phyloP scores from a whole-genome alignment of 768 basidiomycete species.

The Lactifluus volemus region DNA sequence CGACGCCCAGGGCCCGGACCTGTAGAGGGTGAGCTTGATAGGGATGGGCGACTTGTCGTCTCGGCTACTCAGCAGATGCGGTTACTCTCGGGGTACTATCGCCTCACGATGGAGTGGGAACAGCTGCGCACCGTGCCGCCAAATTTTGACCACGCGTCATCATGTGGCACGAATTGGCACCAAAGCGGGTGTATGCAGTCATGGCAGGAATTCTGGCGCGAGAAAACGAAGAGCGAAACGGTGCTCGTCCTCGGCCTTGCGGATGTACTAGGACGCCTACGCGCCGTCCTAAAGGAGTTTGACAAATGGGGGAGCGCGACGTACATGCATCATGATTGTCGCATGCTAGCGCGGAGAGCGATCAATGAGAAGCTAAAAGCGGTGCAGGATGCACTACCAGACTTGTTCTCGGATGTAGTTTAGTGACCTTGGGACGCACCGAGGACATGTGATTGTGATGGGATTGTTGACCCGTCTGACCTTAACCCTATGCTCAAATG shows the following conservation, averaged over 20 bases:
- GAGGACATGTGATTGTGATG: not conserved
- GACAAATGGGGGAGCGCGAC: constrained; percentile 63
- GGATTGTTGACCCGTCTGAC: constrained; percentile 11
- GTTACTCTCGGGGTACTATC: constrained; percentile 60
- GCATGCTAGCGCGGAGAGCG: constrained; percentile 45
- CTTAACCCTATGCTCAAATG: not conserved
- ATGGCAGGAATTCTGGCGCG: constrained; percentile 77
- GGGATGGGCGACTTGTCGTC: constrained; percentile 42
- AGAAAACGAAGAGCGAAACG: constrained; percentile 54
- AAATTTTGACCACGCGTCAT: constrained; percentile 53
- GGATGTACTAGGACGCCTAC: constrained; percentile 60
- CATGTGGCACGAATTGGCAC: constrained; percentile 63
- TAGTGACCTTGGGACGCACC: constrained; percentile 2
- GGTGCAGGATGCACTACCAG: constrained; percentile 51
- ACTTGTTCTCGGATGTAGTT: constrained; percentile 43
- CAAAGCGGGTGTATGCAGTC: constrained; percentile 63
- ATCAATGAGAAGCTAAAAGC: constrained; percentile 47
- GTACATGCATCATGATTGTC: constrained; percentile 77
- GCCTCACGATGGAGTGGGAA: constrained; percentile 61
- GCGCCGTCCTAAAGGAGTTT: constrained; percentile 54
- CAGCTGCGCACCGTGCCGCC: constrained; percentile 47
- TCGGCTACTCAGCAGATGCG: constrained; percentile 53
- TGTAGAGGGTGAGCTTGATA: constrained; percentile 25
- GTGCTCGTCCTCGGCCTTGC: constrained; percentile 52
- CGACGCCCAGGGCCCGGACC: constrained; percentile 16